These are phyloP conservation scores for Cutaneotrichosporon spelunceum DNA, from an alignment of 1,284 basidiomycete species.

Conservation along the genomic window DNA sequence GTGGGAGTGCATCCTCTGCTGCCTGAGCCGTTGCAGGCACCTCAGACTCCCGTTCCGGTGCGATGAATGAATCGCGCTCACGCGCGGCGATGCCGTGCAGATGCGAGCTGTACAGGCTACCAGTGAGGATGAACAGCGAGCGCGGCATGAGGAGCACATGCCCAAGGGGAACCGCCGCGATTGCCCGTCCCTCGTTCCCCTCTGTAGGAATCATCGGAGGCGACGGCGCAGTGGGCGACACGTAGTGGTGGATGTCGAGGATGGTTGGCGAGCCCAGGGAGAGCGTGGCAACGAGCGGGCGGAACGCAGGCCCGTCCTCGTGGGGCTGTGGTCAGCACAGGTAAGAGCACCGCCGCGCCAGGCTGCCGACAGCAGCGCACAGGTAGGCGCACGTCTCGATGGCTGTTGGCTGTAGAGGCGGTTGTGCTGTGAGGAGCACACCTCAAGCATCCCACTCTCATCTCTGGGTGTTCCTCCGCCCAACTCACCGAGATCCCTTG, in stretches of 20 bases:
- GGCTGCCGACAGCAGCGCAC: too few relatives aligned
- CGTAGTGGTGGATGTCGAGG: slow-evolving; percentile 78
- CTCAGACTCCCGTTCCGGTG: not conserved
- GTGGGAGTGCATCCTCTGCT: not conserved
- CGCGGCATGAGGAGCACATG: slow-evolving; percentile 77
- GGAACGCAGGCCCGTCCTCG: slow-evolving; percentile 85
- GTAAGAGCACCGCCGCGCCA: too few relatives aligned
- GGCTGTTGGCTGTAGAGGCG: not conserved
- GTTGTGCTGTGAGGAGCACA: not conserved
- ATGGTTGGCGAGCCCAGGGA: slow-evolving; percentile 79
- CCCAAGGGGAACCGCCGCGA: slow-evolving; percentile 64
- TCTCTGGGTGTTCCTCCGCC: too few relatives aligned
- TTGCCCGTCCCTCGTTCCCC: slow-evolving; percentile 49
- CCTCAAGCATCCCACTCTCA: too few relatives aligned
- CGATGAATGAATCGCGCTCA: slow-evolving; percentile 8
- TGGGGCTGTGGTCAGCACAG: slow-evolving; percentile 66
- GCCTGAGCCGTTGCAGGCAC: not conserved
- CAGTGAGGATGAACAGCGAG: slow-evolving; percentile 72
- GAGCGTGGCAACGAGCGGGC: slow-evolving; percentile 82
- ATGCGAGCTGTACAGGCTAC: slow-evolving; percentile 63
- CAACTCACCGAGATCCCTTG: slow-evolving; percentile 82
- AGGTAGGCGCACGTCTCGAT: too few relatives aligned
- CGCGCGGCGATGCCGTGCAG: slow-evolving; percentile 70
- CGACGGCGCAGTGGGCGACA: slow-evolving; percentile 42
- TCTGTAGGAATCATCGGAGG: slow-evolving; percentile 42